These are phyloP conservation scores for Aureobasidium sp. DNA, from an alignment of 2,329 filamentous ascomycete genomes.

Conservation along the genomic window DNA sequence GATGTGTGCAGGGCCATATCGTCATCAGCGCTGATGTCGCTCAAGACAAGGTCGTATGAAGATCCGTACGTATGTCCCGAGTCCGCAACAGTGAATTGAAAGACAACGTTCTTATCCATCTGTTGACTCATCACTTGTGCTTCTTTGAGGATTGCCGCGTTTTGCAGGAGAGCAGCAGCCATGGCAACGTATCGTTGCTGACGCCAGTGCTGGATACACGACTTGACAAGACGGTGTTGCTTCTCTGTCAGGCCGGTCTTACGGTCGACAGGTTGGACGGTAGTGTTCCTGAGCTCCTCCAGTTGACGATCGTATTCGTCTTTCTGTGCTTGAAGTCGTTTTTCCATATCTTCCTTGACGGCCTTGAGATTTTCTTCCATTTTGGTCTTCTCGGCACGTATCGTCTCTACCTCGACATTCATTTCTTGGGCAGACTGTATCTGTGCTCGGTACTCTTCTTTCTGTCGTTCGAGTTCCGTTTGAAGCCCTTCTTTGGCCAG, in stretches of 20 bases:
- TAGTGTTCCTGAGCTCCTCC: constrained; percentile 58
- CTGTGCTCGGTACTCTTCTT: constrained; percentile 72
- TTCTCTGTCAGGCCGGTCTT: constrained; percentile 58
- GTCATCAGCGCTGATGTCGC: constrained; percentile 79
- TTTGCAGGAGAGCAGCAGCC: constrained; percentile 83
- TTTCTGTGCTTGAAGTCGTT: constrained; percentile 73
- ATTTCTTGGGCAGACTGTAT: constrained; percentile 66
- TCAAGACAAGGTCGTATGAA: constrained; percentile 92
- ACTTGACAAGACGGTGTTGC: constrained; percentile 63
- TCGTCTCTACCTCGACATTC: constrained; percentile 72
- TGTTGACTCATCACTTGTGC: constrained; percentile 97
- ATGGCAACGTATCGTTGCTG: constrained; percentile 83
- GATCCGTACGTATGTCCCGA: constrained; percentile 81
- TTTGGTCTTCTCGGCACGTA: constrained; percentile 69
- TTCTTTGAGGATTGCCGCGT: constrained; percentile 83
- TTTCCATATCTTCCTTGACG: constrained; percentile 82
- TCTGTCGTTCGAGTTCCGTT: constrained; percentile 70
- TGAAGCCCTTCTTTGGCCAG: constrained; percentile 78
- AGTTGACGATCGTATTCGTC: constrained; percentile 78
- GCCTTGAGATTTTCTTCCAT: constrained; percentile 76
- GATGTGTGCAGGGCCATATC: constrained; percentile 61
- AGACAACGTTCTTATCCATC: constrained; percentile 84
- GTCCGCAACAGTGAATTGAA: constrained; percentile 90
- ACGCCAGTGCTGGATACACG: constrained; percentile 66
- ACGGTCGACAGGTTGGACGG: constrained; percentile 39